Evolutionary conservation across 257 asterid genomes (phyloP).

Genomic region (Solanum medicagineum): DNA sequence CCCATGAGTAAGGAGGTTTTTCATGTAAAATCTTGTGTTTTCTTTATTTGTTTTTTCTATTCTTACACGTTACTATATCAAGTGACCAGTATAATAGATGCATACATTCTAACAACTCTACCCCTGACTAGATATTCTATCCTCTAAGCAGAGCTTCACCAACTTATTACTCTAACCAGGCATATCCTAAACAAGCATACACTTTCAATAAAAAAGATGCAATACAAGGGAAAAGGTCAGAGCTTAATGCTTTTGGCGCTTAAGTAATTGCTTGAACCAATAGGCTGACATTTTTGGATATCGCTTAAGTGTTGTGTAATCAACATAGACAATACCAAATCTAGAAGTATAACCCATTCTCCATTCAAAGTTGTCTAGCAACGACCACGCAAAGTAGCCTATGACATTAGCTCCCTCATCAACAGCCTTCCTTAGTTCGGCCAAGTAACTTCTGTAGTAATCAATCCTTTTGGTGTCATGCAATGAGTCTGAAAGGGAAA

Average conservation of each 20-base stretch:
- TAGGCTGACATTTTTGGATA: slow-evolving; percentile 83
- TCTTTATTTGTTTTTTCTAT: too few species aligned
- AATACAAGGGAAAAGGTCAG: not conserved
- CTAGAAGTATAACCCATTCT: slow-evolving; percentile 75
- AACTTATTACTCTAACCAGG: not conserved
- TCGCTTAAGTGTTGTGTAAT: slow-evolving; percentile 63
- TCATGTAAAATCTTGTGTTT: too few species aligned
- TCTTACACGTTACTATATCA: too few species aligned
- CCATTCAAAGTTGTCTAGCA: slow-evolving; percentile 91
- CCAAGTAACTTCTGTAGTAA: slow-evolving; percentile 61
- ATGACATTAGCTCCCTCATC: slow-evolving; percentile 65
- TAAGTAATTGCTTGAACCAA: slow-evolving; percentile 40
- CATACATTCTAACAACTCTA: not conserved
- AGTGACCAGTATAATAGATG: too few species aligned
- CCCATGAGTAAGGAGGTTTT: too few species aligned
- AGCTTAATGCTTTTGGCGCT: not conserved
- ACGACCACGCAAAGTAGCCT: slow-evolving; percentile 84
- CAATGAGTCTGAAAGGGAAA: slow-evolving; percentile 42
- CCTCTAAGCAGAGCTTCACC: not conserved
- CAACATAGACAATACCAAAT: slow-evolving; percentile 76
- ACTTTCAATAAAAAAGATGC: not conserved
- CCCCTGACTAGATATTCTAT: not conserved
- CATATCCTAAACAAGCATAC: not conserved
- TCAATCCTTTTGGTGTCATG: slow-evolving; percentile 45
- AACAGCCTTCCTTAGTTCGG: slow-evolving; percentile 45